Conservation (phyloP, 768 basidiomycete genomes). For the Mycena crocata region DNA sequence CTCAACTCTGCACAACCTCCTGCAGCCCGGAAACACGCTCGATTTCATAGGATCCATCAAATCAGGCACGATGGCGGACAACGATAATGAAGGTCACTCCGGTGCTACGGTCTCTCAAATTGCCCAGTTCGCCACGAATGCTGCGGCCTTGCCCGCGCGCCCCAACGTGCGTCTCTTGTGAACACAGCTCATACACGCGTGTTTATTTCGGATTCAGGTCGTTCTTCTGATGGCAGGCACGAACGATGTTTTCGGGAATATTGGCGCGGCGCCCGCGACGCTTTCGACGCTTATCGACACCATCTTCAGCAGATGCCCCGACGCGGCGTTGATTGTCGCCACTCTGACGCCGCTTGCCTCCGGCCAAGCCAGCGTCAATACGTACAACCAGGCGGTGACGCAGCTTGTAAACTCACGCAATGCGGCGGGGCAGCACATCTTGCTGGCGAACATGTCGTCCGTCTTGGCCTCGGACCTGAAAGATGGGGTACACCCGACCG, state of each 20-base stretch:
- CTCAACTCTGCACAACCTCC: conserved; percentile 11
- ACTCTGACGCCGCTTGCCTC: conserved; percentile 17
- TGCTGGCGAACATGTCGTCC: conserved; percentile 21
- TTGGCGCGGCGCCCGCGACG: not conserved
- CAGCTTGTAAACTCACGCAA: conserved; percentile 15
- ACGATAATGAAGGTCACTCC: conserved; percentile 31
- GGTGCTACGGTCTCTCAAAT: conserved; percentile 29
- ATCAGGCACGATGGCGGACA: conserved; percentile 32
- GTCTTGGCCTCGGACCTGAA: conserved; percentile 17
- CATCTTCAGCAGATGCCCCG: conserved; percentile 22
- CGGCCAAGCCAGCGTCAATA: conserved; percentile 16
- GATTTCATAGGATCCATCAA: conserved; percentile 33
- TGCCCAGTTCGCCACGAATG: conserved; percentile 10
- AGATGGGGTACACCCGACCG: conserved; percentile 28
- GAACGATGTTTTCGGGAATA: conserved; percentile 22
- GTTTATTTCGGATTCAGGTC: conserved; percentile 14
- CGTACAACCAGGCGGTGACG: conserved; percentile 22
- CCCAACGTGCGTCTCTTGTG: conserved; percentile 3
- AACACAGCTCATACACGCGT: not conserved
- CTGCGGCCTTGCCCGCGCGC: conserved; percentile 17
- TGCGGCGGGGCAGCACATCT: conserved; percentile 29
- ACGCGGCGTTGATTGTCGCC: conserved; percentile 27
- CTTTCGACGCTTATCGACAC: conserved; percentile 22
- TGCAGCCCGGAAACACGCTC: conserved; percentile 29
- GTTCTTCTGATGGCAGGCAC: conserved; percentile 34